Evolutionary conservation across 2,329 filamentous ascomycete genomes (phyloP).

Genomic region (Capronia epimyces): DNA sequence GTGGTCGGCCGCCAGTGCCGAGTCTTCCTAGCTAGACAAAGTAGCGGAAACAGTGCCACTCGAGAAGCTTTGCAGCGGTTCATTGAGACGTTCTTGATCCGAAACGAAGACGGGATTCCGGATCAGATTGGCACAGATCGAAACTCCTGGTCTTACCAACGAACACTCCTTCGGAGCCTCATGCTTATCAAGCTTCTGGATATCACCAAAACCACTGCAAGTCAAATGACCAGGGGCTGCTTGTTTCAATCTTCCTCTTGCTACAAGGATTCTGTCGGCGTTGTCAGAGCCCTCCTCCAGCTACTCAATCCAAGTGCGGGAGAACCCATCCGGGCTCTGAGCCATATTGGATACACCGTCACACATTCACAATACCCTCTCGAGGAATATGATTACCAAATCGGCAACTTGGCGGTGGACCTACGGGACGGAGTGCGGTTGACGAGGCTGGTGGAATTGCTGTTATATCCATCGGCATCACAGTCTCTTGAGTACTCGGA

Average conservation of each 20-base stretch:
- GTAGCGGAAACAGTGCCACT: not conserved
- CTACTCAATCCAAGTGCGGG: constrained; percentile 56
- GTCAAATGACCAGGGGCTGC: constrained; percentile 32
- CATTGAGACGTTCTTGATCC: constrained; percentile 53
- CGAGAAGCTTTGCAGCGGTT: constrained; percentile 44
- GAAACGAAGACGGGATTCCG: constrained; percentile 45
- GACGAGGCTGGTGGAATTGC: constrained; percentile 55
- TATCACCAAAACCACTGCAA: constrained; percentile 41
- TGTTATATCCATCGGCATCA: constrained; percentile 45
- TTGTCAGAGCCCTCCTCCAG: constrained; percentile 49
- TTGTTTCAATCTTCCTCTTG: constrained; percentile 50
- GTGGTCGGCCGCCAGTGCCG: constrained; percentile 48
- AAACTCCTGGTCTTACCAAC: constrained; percentile 48
- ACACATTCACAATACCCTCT: constrained; percentile 51
- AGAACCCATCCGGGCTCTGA: constrained; percentile 51
- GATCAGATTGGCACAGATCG: constrained; percentile 25
- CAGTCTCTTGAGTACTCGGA: constrained; percentile 22
- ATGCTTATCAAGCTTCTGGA: constrained; percentile 59
- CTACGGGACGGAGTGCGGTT: constrained; percentile 57
- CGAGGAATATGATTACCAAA: constrained; percentile 54
- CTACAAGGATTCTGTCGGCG: constrained; percentile 52
- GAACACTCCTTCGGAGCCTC: constrained; percentile 53
- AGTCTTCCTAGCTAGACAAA: constrained; percentile 4
- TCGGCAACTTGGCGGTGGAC: constrained; percentile 58
- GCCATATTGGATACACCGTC: constrained; percentile 54